Conservation (phyloP, 257 asterid species). For the Jaltomata sinuosa region DNA sequence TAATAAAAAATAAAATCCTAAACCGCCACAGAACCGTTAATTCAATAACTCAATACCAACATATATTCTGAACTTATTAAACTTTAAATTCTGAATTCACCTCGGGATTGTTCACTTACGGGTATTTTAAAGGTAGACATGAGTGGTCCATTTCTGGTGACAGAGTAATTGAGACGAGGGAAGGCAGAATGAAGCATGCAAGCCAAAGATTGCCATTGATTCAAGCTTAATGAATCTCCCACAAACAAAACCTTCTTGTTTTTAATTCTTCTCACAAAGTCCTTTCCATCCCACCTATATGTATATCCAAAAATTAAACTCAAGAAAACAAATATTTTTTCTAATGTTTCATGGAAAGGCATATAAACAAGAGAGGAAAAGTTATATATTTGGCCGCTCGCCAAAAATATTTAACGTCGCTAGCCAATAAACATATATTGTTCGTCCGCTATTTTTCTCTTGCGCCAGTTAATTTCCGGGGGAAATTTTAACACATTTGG, state of each 20-base stretch:
- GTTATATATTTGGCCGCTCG: background rate
- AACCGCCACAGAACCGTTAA: too few species aligned
- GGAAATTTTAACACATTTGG: too few species aligned
- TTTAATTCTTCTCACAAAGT: constrained; percentile 6
- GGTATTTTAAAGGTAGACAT: constrained; percentile 19
- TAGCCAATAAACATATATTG: background rate
- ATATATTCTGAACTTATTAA: too few species aligned
- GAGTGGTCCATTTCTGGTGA: background rate
- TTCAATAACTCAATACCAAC: background rate
- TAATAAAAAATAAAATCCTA: too few species aligned
- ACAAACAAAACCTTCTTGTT: constrained; percentile 20
- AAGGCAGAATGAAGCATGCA: constrained; percentile 25
- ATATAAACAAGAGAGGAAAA: background rate
- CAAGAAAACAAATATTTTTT: background rate
- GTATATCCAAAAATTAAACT: background rate
- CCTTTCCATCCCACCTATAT: constrained; percentile 13
- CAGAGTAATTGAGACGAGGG: constrained; percentile 1
- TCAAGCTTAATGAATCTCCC: constrained; percentile 30
- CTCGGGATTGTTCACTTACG: background rate
- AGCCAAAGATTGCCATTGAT: constrained; percentile 32
- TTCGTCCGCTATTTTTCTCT: too few species aligned
- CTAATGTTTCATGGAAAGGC: background rate
- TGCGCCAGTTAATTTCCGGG: too few species aligned
- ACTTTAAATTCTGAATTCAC: background rate
- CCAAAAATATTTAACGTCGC: background rate